Base-by-base conservation (phyloP, 2,329 filamentous ascomycete species). In the Lizonia empirigonia region DNA sequence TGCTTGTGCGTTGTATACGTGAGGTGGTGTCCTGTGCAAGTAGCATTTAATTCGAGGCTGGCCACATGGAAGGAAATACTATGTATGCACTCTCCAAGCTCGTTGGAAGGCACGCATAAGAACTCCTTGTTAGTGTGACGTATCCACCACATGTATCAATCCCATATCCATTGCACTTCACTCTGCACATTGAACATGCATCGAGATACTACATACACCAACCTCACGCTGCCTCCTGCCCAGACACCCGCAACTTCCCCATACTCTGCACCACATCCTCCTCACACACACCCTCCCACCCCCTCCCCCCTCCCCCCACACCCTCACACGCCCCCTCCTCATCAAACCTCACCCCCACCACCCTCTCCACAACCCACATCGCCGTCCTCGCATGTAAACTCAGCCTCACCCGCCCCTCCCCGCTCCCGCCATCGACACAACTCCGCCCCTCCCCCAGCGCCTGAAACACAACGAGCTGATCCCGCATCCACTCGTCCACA, bases 381-480 rank as follows among this genome's bases (percentile, higher is more conserved):
- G 76, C 77, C 2, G 78, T 81, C 59, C 60, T 58, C 0, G 76
- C 67, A 69, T 81, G 78, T 39, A 80, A 52, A 64, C 75, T 78
- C 22, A 69, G 58, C 48, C 72, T 62, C 29, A 69, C 48, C 49
- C 59, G 51, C 6, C 54, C 58, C 9, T 66, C 60, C 19, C 51
- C 59, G 51, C 19, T 55, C 2, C 67, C 63, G n/a, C 62, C 65
- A 55, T 64, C 65, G 0, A 79, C 70, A 0, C 40, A 37, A 53
- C 74, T 76, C 29, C 23, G 60, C 1, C 79, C 79, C 7, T 69
- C 58, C 4, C 81, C 80, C 16, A 86, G 66, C 13, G 80, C 80
- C 61, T 85, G 81, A 50, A 84, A 86, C 0, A 86, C 75, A 1
- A 85, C 79, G 20, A 86, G 57, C 59, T 86, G 83, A 65, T 86